These are phyloP conservation scores for Ophiostoma tasmaniense DNA, from an alignment of 2,329 filamentous ascomycete species.

Conservation along the genomic window DNA sequence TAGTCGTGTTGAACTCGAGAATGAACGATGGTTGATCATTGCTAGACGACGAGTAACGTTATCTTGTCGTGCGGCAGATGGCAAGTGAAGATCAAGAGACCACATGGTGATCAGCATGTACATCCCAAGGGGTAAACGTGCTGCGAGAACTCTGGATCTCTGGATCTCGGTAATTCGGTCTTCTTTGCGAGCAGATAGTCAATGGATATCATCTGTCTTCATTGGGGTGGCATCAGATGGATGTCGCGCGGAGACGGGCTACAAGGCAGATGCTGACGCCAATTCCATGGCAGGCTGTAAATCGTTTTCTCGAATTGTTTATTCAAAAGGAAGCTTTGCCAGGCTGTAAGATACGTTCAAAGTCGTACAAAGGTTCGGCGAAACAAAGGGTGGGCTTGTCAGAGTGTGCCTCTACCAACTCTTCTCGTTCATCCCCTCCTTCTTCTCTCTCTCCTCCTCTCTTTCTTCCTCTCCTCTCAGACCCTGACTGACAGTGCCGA, in stretches of 20 bases:
- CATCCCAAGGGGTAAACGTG: background rate
- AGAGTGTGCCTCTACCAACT: background rate
- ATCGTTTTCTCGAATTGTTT: background rate
- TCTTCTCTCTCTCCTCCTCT: background rate
- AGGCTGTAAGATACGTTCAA: background rate
- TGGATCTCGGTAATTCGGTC: background rate
- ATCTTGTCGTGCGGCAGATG: background rate
- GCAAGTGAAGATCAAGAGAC: background rate
- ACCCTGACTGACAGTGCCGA: background rate
- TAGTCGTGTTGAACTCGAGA: background rate
- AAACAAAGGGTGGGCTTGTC: background rate
- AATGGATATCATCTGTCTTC: background rate
- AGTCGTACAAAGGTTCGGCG: background rate
- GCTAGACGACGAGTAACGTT: background rate
- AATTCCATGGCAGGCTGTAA: background rate
- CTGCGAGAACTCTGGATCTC: background rate
- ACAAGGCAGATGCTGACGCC: background rate
- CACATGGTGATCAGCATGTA: background rate
- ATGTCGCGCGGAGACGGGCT: background rate
- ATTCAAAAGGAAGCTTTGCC: background rate
- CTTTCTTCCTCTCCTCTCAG: background rate
- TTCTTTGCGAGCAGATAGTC: background rate
- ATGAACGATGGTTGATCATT: background rate
- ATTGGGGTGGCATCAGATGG: background rate
- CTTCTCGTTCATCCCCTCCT: background rate